Evolutionary conservation across 2,329 filamentous ascomycete genomes (phyloP).

Genomic region (Aspergillus spinulosporus): DNA sequence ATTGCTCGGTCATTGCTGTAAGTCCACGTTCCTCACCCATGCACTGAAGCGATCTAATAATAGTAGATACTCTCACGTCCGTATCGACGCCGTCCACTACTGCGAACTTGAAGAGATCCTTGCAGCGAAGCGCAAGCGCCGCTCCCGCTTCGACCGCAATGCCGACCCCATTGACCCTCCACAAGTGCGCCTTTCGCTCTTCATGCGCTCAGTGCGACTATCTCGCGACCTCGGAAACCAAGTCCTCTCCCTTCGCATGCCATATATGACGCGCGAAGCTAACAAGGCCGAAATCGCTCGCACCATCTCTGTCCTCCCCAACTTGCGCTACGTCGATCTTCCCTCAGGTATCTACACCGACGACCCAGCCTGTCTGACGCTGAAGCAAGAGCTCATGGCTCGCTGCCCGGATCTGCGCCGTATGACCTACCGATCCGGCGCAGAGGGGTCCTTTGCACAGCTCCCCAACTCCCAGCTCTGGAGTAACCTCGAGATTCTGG

Average conservation of each 20-base stretch:
- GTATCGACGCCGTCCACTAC: slow-evolving; percentile 93
- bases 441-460: slow-evolving; percentile 73
- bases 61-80: slow-evolving; percentile 77
- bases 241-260: slow-evolving; percentile 80
- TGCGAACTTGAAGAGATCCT: slow-evolving; percentile 83
- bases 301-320: slow-evolving; percentile 79
- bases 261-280: slow-evolving; percentile 92
- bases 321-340: slow-evolving; percentile 84
- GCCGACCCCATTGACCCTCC: slow-evolving; percentile 79
- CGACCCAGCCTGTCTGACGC: slow-evolving; percentile 69
- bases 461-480: slow-evolving; percentile 58
- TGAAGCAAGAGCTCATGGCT: slow-evolving; percentile 81
- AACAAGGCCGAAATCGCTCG: slow-evolving; percentile 81
- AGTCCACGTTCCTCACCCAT: slow-evolving; percentile 6
- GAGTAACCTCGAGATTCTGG: slow-evolving; percentile 44
- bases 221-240: slow-evolving; percentile 68
- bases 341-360: slow-evolving; percentile 85
- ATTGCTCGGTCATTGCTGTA: slow-evolving; percentile 63
- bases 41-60: slow-evolving; percentile 18
- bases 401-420: slow-evolving; percentile 81
- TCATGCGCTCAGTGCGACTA: slow-evolving; percentile 79
- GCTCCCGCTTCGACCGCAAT: slow-evolving; percentile 71
- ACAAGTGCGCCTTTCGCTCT: slow-evolving; percentile 70
- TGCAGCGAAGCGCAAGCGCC: slow-evolving; percentile 73
- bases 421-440: slow-evolving; percentile 79